Conservation (phyloP, 2,329 filamentous ascomycete genomes). For the Aquanectria penicillioides region DNA sequence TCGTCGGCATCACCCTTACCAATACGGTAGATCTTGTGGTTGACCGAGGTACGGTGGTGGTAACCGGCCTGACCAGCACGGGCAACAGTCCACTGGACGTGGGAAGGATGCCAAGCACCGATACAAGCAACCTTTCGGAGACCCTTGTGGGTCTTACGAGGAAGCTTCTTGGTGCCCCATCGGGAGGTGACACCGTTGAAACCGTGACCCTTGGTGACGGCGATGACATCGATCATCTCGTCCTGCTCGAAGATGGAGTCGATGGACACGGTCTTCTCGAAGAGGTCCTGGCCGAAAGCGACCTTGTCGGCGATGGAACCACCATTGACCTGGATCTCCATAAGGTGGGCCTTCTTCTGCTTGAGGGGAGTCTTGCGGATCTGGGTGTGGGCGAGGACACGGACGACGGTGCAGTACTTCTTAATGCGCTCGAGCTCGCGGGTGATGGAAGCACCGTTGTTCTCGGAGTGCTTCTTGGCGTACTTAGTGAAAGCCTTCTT, state of each 20-base stretch:
- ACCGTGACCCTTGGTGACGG: conserved; percentile 99
- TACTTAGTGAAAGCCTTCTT: conserved; percentile 99
- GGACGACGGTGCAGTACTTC: conserved; percentile 99
- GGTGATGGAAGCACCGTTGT: conserved; percentile 87
- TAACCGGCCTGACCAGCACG: conserved; percentile 99
- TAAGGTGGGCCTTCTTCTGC: conserved; percentile 99
- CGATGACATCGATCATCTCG: conserved; percentile 99
- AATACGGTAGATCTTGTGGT: conserved; percentile 99
- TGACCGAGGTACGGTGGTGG: conserved; percentile 99
- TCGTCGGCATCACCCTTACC: conserved; percentile 91
- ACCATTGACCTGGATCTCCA: conserved; percentile 99
- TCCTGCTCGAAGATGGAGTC: conserved; percentile 97
- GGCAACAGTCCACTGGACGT: conserved; percentile 99
- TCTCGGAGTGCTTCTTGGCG: conserved; percentile 99
- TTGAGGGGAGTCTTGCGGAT: conserved; percentile 99
- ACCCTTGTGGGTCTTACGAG: conserved; percentile 99
- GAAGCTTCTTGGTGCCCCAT: conserved; percentile 99
- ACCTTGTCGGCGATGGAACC: conserved; percentile 97
- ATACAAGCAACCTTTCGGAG: conserved; percentile 99
- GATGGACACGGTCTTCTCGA: conserved; percentile 98
- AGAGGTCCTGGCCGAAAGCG: conserved; percentile 91
- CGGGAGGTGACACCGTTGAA: conserved; percentile 96
- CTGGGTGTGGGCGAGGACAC: conserved; percentile 98
- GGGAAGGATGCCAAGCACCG: conserved; percentile 99
- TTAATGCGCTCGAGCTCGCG: conserved; percentile 99